phyloP scores from a whole-genome alignment of 169 alveolate genomes.

The Eimeria zaria region DNA sequence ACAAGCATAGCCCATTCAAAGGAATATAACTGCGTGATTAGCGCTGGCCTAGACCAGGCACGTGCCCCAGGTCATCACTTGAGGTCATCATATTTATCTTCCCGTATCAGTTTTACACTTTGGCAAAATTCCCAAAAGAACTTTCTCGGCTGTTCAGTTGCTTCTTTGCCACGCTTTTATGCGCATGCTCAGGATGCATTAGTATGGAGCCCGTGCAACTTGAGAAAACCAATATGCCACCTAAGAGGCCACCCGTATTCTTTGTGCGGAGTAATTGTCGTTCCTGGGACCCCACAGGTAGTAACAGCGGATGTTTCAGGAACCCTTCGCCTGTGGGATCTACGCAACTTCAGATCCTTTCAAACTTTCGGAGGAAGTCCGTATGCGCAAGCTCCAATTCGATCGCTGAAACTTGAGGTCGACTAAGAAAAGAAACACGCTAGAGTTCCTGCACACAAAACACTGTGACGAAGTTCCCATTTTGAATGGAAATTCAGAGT shows the following conservation, averaged over 20 bases:
- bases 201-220: conserved; percentile 89
- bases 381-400: not conserved
- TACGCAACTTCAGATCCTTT: conserved; percentile 86
- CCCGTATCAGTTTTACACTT: not conserved
- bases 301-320: conserved; percentile 88
- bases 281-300: conserved; percentile 88
- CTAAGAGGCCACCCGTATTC: conserved; percentile 87
- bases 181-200: conserved; percentile 55
- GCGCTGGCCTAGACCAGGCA: conserved; percentile 84
- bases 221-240: conserved; percentile 85
- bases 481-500: too few species aligned
- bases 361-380: conserved; percentile 79
- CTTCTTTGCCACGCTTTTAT: too few species aligned
- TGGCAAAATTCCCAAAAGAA: not conserved
- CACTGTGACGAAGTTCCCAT: not conserved
- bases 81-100: not conserved
- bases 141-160: not conserved
- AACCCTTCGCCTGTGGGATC: conserved; percentile 88
- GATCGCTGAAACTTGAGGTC: not conserved
- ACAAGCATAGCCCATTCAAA: conserved; percentile 65
- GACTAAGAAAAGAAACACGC: not conserved
- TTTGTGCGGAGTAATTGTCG: conserved; percentile 86
- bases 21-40: conserved; percentile 60
- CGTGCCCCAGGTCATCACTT: not conserved
- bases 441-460: not conserved